phyloP scores from a whole-genome alignment of 1,284 basidiomycete species.

The Heterobasidion occidentale region DNA sequence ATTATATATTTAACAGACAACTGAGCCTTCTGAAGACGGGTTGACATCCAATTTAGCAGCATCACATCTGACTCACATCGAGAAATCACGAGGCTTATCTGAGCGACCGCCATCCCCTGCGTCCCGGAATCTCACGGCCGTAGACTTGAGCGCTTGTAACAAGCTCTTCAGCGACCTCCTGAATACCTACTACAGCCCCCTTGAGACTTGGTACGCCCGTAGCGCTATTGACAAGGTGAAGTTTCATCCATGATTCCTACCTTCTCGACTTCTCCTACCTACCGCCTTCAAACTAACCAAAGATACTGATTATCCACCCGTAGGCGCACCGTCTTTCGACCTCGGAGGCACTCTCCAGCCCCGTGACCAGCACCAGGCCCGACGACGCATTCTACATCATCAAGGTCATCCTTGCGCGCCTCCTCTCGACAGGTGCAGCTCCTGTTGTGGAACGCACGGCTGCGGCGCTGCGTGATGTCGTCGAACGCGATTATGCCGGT shows the following conservation, averaged over 20 bases:
- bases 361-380: conserved; percentile 64
- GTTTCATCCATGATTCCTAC: conserved; percentile 1
- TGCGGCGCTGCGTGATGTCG: conserved; percentile 57
- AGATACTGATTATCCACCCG: neutral
- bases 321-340: conserved; percentile 68
- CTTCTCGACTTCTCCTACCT: conserved; percentile 2
- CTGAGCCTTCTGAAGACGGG: conserved; percentile 10
- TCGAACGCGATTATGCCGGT: conserved; percentile 76
- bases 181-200: conserved; percentile 72
- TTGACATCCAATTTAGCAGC: no score
- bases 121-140: conserved; percentile 20
- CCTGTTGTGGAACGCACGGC: conserved; percentile 51
- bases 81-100: neutral
- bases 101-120: conserved; percentile 4
- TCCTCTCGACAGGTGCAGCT: conserved; percentile 68
- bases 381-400: conserved; percentile 94
- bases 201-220: conserved; percentile 92
- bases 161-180: conserved; percentile 64
- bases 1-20: conserved; percentile 6
- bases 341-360: conserved; percentile 60
- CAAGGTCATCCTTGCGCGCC: conserved; percentile 71
- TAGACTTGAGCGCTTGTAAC: conserved; percentile 51
- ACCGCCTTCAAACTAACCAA: neutral
- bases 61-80: neutral
- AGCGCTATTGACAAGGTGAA: conserved; percentile 80